Evolutionary conservation across 2,329 filamentous ascomycete genomes (phyloP).

Genomic region (Sclerotiophoma versabilis): DNA sequence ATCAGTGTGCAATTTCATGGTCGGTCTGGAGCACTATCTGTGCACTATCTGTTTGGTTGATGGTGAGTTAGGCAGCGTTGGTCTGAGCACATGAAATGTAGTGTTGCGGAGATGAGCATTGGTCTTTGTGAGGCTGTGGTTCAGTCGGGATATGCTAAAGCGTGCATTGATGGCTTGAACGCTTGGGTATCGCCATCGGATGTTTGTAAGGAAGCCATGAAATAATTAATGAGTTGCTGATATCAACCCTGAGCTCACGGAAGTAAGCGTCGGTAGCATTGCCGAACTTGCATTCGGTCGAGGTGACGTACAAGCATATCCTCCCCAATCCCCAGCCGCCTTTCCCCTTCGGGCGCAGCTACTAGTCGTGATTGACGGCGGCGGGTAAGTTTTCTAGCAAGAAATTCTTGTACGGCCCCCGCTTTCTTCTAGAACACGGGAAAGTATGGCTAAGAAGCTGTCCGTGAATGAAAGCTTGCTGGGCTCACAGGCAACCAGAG

Average conservation of each 20-base stretch:
- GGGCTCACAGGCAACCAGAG: background rate
- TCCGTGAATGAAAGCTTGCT: conserved; percentile 7
- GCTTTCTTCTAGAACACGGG: conserved; percentile 22
- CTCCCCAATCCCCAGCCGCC: conserved; percentile 5
- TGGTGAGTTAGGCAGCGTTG: background rate
- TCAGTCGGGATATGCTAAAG: background rate
- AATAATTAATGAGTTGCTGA: background rate
- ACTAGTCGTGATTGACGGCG: conserved; percentile 14
- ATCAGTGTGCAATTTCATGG: too few relatives aligned
- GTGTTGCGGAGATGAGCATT: too few relatives aligned
- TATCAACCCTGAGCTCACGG: background rate
- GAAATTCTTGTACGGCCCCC: conserved; percentile 18
- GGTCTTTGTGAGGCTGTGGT: background rate
- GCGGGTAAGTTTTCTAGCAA: conserved; percentile 19
- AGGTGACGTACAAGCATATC: conserved; percentile 14
- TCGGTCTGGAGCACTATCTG: too few relatives aligned
- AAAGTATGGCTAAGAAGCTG: conserved; percentile 9
- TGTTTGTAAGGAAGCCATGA: background rate
- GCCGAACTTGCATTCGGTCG: conserved; percentile 4
- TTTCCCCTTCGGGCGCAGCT: conserved; percentile 7
- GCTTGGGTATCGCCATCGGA: background rate
- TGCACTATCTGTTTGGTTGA: too few relatives aligned
- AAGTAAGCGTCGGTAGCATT: conserved; percentile 12
- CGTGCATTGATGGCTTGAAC: background rate
- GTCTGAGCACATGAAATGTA: background rate